Percentiles rank a stretch among this genome's conserved stretches.
phyloP scores from a whole-genome alignment of 2,329 filamentous ascomycete genomes.

The Aspergillus sp. region DNA sequence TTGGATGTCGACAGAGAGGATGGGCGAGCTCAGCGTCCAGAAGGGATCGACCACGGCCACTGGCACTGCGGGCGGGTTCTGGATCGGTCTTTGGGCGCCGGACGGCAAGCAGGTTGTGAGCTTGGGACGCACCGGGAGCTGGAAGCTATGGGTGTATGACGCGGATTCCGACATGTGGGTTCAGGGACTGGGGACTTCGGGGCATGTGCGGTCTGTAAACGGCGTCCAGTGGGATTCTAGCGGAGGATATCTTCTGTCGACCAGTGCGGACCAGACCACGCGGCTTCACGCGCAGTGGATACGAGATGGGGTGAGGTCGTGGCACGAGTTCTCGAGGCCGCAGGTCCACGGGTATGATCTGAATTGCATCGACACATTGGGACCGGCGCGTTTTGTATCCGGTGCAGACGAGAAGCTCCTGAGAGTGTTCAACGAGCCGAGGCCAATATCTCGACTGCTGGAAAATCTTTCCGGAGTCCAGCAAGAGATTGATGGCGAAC shows the following conservation, averaged over 20 bases:
- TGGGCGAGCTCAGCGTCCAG: constrained; percentile 88
- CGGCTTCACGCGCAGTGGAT: constrained; percentile 76
- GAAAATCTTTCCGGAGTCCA: constrained; percentile 56
- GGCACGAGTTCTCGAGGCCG: constrained; percentile 92
- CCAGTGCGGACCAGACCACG: constrained; percentile 86
- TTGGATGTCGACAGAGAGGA: constrained; percentile 75
- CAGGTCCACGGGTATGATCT: constrained; percentile 98
- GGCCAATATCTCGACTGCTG: constrained; percentile 68
- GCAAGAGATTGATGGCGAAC: constrained; percentile 26
- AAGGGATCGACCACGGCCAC: constrained; percentile 96
- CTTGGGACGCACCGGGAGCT: constrained; percentile 83
- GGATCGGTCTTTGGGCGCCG: constrained; percentile 88
- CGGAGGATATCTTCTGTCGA: constrained; percentile 79
- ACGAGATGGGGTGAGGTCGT: constrained; percentile 47
- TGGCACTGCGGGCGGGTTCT: constrained; percentile 90
- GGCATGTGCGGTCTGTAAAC: constrained; percentile 73
- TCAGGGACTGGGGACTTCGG: constrained; percentile 67
- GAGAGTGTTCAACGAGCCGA: constrained; percentile 85
- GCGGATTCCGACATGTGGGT: constrained; percentile 58
- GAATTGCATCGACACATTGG: constrained; percentile 79
- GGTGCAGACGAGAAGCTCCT: constrained; percentile 98
- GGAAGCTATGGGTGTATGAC: constrained; percentile 73
- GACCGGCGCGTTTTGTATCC: constrained; percentile 70
- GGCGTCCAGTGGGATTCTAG: constrained; percentile 74
- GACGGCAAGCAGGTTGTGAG: constrained; percentile 65